These are phyloP conservation scores for Allium fistulosum DNA, from an alignment of 106 monocot genomes.

Conservation along the genomic window DNA sequence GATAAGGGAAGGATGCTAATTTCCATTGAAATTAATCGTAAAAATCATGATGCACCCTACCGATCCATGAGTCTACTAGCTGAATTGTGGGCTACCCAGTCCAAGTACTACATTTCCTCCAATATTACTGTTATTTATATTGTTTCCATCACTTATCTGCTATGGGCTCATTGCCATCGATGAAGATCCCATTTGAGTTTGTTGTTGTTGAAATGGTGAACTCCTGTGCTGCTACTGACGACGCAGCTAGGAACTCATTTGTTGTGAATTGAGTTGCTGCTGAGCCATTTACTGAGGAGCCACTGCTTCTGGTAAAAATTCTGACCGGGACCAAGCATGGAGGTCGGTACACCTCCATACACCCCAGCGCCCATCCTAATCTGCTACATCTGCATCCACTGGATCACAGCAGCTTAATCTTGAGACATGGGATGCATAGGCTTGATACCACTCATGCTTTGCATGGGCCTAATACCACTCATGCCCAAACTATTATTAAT, in stretches of 20 bases:
- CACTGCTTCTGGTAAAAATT: conserved; percentile 44
- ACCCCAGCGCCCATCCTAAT: conserved; percentile 16
- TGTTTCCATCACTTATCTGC: conserved; percentile 17
- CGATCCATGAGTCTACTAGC: conserved; percentile 81
- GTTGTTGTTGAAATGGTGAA: conserved; percentile 36
- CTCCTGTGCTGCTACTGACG: conserved; percentile 47
- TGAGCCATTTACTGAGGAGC: too few relatives aligned
- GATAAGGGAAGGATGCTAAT: too few relatives aligned
- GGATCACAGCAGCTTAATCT: conserved; percentile 18
- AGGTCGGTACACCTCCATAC: conserved; percentile 47
- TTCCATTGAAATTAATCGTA: neutral
- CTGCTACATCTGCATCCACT: conserved; percentile 9
- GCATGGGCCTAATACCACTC: conserved; percentile 20
- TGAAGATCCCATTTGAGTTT: conserved; percentile 55
- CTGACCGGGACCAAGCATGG: conserved; percentile 52
- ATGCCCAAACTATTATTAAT: too few relatives aligned
- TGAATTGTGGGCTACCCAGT: conserved; percentile 79
- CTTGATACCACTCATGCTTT: conserved; percentile 41
- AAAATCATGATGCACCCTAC: conserved; percentile 44
- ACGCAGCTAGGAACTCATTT: conserved; percentile 13
- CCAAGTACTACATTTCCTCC: conserved; percentile 11
- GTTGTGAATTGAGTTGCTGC: conserved; percentile 3
- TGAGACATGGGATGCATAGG: conserved; percentile 22
- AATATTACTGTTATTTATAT: neutral
- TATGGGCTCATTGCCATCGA: conserved; percentile 43